phyloP scores from a whole-genome alignment of 2,329 filamentous ascomycete genomes.

The Camillea tinctor region DNA sequence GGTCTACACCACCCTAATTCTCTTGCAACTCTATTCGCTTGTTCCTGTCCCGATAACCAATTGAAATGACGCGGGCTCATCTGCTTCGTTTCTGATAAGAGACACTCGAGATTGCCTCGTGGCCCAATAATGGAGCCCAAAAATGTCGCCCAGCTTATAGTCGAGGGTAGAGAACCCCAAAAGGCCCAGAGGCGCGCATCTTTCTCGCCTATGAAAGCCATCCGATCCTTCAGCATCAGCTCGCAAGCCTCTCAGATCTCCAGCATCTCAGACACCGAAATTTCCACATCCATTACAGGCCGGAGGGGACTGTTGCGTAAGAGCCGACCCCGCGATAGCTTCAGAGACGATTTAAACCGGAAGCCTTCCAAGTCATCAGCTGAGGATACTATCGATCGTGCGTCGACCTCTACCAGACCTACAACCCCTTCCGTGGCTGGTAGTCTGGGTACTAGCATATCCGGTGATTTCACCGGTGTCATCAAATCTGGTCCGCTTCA shows the following conservation, averaged over 20 bases:
- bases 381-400: slow-evolving; percentile 25
- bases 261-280: slow-evolving; percentile 27
- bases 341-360: slow-evolving; percentile 26
- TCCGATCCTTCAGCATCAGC: slow-evolving; percentile 32
- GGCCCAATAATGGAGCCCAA: slow-evolving; percentile 25
- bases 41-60: not conserved
- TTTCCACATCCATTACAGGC: slow-evolving; percentile 11
- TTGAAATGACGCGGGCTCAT: not conserved
- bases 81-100: not conserved
- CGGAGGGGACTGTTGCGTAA: slow-evolving; percentile 28
- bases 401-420: slow-evolving; percentile 31
- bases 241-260: slow-evolving; percentile 29
- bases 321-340: slow-evolving; percentile 19
- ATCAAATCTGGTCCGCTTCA: slow-evolving; percentile 49
- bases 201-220: slow-evolving; percentile 31
- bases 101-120: not conserved
- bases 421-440: slow-evolving; percentile 30
- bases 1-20: not conserved
- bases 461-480: slow-evolving; percentile 29
- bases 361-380: slow-evolving; percentile 32
- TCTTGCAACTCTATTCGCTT: not conserved
- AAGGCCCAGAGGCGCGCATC: slow-evolving; percentile 29
- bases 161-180: slow-evolving; percentile 20
- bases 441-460: slow-evolving; percentile 29
- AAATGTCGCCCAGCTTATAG: slow-evolving; percentile 20